phyloP scores from a whole-genome alignment of 352 stramenopile species.

The Globisporangium nunn region DNA sequence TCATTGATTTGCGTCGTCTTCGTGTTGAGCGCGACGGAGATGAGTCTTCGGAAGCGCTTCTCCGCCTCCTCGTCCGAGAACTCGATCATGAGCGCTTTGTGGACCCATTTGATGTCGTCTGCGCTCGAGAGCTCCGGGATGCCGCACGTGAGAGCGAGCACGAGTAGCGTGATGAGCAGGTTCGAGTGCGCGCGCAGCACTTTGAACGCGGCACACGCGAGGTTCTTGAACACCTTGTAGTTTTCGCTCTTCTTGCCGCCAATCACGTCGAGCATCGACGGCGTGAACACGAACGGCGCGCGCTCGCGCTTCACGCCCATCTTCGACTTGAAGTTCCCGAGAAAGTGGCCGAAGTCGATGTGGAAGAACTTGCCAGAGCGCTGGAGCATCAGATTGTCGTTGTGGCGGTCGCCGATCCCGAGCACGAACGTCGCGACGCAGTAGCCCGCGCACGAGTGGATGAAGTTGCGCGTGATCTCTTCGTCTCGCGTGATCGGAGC shows the following conservation, averaged over 20 bases:
- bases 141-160: constrained; percentile 68
- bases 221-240: constrained; percentile 68
- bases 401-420: constrained; percentile 91
- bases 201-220: constrained; percentile 61
- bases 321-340: constrained; percentile 94
- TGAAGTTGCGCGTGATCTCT: constrained; percentile 83
- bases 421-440: constrained; percentile 92
- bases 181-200: constrained; percentile 71
- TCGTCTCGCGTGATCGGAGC: constrained; percentile 19
- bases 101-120: constrained; percentile 74
- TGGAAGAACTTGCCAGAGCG: constrained; percentile 92
- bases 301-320: constrained; percentile 88
- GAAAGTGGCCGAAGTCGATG: constrained; percentile 95
- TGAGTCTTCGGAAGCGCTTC: constrained; percentile 66
- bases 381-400: constrained; percentile 95
- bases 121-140: constrained; percentile 71
- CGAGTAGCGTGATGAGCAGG: constrained; percentile 74
- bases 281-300: constrained; percentile 90
- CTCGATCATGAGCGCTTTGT: constrained; percentile 76
- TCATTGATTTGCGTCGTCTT: constrained; percentile 82
- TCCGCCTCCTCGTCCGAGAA: constrained; percentile 54
- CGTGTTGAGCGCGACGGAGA: constrained; percentile 64
- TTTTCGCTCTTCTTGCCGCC: constrained; percentile 68
- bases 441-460: constrained; percentile 87
- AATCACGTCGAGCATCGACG: constrained; percentile 83